Conservation (phyloP, 257 asterid species). For the Nicotiana obtusifolia region DNA sequence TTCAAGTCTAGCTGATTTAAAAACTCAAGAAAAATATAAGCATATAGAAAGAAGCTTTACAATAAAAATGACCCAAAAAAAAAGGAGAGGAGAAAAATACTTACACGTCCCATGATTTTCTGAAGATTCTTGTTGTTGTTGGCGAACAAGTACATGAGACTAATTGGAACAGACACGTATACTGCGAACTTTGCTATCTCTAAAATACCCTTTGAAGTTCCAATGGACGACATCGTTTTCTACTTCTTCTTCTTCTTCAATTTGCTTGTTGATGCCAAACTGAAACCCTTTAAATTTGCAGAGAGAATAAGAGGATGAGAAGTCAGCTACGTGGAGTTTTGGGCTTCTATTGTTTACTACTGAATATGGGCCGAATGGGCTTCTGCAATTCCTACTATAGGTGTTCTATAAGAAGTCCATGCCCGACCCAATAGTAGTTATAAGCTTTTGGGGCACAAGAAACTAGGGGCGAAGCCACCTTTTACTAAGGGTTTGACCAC, state of each 20-base stretch:
- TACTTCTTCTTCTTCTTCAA: background rate
- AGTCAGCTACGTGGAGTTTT: slow-evolving; percentile 15
- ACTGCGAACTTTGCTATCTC: slow-evolving; percentile 89
- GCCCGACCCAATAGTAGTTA: too few relatives aligned
- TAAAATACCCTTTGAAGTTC: slow-evolving; percentile 81
- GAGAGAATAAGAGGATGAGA: slow-evolving; percentile 16
- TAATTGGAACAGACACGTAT: slow-evolving; percentile 74
- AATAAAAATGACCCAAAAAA: background rate
- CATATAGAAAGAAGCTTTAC: background rate
- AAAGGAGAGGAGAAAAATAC: background rate
- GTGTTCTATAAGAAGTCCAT: too few relatives aligned
- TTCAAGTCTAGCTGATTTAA: background rate
- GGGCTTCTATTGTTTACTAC: background rate
- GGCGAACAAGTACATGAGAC: slow-evolving; percentile 87
- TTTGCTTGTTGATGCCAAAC: background rate
- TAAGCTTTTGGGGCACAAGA: too few relatives aligned
- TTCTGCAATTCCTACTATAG: background rate
- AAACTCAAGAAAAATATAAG: background rate
- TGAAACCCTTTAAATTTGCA: background rate
- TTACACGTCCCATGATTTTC: slow-evolving; percentile 77
- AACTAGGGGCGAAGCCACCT: too few relatives aligned
- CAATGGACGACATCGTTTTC: slow-evolving; percentile 58
- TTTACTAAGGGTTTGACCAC: too few relatives aligned
- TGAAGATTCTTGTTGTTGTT: slow-evolving; percentile 65
- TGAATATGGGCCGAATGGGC: background rate